phyloP scores from a whole-genome alignment of 805 yeast species.

The Cyberlindnera lachancei region DNA sequence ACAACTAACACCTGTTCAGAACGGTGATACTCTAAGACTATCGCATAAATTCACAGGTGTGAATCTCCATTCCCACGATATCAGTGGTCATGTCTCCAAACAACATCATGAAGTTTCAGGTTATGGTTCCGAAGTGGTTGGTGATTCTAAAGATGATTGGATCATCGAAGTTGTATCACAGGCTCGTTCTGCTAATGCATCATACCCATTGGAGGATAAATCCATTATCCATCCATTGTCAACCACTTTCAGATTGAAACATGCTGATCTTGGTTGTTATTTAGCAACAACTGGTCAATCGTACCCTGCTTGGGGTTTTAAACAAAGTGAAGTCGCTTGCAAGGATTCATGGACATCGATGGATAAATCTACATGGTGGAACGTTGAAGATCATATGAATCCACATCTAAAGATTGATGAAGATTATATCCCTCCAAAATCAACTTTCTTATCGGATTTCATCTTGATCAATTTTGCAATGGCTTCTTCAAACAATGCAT shows the following conservation, averaged over 20 bases:
- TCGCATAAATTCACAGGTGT: slow-evolving; percentile 65
- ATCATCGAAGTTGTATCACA: slow-evolving; percentile 72
- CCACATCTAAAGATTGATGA: slow-evolving; percentile 46
- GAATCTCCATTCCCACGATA: slow-evolving; percentile 75
- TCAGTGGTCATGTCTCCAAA: slow-evolving; percentile 67
- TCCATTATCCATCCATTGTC: slow-evolving; percentile 65
- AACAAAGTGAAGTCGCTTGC: slow-evolving; percentile 77
- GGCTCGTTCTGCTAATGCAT: slow-evolving; percentile 24
- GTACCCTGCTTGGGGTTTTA: slow-evolving; percentile 79
- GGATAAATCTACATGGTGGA: slow-evolving; percentile 88
- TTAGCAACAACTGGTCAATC: slow-evolving; percentile 64
- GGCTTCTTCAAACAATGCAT: slow-evolving; percentile 81
- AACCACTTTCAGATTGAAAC: slow-evolving; percentile 61
- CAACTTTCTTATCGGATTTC: slow-evolving; percentile 69
- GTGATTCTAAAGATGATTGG: slow-evolving; percentile 90
- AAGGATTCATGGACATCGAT: slow-evolving; percentile 43
- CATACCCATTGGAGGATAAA: slow-evolving; percentile 41
- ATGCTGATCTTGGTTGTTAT: slow-evolving; percentile 62
- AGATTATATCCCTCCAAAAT: slow-evolving; percentile 50
- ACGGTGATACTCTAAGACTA: slow-evolving; percentile 65
- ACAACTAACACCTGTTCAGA: slow-evolving; percentile 28
- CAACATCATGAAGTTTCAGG: slow-evolving; percentile 79
- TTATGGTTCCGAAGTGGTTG: slow-evolving; percentile 63
- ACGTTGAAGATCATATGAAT: slow-evolving; percentile 65
- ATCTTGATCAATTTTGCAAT: slow-evolving; percentile 69